Conservation (phyloP, 345 rosid species). For the Populus davidiana region DNA sequence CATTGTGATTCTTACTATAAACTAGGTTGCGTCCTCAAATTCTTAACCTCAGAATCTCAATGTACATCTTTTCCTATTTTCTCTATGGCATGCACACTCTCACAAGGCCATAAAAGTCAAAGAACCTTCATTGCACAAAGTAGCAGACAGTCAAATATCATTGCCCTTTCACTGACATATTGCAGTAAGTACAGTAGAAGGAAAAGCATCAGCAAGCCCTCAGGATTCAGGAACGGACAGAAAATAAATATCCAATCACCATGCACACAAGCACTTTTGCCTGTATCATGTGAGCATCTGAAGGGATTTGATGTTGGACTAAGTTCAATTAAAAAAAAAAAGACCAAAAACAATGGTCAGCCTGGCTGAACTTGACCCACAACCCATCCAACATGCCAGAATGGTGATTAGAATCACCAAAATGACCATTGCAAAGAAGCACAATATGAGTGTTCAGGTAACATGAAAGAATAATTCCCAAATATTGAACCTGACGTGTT, state of each 20-base stretch:
- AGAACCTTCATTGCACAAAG: not conserved
- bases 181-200: not conserved
- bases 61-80: not conserved
- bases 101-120: not conserved
- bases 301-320: not conserved
- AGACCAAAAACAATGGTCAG: not conserved
- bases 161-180: not conserved
- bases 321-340: not conserved
- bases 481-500: not conserved
- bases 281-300: not conserved
- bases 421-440: not conserved
- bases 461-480: not conserved
- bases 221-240: not conserved
- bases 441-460: not conserved
- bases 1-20: not conserved
- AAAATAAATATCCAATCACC: not conserved
- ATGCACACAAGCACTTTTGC: not conserved
- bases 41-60: not conserved
- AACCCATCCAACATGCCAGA: not conserved
- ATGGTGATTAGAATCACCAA: not conserved
- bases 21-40: not conserved
- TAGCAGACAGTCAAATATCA: not conserved
- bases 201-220: not conserved
- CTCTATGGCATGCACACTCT: not conserved
- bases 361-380: conserved; percentile 1